These are phyloP conservation scores for Aspergillus hiratsukae DNA, from an alignment of 2,329 filamentous ascomycete species.

Conservation along the genomic window DNA sequence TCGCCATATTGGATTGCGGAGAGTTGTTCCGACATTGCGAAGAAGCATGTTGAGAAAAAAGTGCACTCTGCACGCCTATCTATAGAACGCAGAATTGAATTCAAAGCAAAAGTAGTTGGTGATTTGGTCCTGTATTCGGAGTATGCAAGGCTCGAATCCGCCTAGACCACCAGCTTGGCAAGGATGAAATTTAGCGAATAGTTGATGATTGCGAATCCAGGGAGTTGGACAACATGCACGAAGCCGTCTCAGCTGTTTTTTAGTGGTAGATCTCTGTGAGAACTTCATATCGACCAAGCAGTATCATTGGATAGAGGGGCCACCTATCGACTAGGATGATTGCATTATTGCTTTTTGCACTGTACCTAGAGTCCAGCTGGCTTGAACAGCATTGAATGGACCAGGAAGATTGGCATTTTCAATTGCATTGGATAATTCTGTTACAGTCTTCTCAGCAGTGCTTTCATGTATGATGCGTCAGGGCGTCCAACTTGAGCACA, in stretches of 20 bases:
- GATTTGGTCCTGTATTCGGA: not conserved
- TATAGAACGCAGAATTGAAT: not conserved
- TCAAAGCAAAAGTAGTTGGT: not conserved
- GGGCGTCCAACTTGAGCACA: no score
- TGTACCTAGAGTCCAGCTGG: no score
- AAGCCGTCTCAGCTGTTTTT: slow-evolving; percentile 14
- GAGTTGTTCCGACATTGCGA: no score
- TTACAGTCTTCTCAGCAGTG: no score
- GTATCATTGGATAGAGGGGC: not conserved
- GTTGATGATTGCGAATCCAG: slow-evolving; percentile 4
- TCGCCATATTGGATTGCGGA: no score
- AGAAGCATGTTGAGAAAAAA: no score
- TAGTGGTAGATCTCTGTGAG: slow-evolving; percentile 19
- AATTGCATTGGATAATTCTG: no score
- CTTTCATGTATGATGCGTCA: no score
- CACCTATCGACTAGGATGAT: not conserved
- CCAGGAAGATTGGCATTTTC: no score
- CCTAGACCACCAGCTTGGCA: not conserved
- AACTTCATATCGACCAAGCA: slow-evolving; percentile 7
- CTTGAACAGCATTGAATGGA: no score
- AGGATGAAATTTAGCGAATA: not conserved
- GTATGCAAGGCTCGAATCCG: not conserved
- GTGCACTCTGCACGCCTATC: no score
- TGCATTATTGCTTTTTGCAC: not conserved
- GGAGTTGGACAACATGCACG: slow-evolving; percentile 17